Percentiles rank a stretch among this genome's conserved stretches.
Evolutionary conservation across 2,329 filamentous ascomycete genomes (phyloP).

Genomic region (Cladophialophora psammophila): DNA sequence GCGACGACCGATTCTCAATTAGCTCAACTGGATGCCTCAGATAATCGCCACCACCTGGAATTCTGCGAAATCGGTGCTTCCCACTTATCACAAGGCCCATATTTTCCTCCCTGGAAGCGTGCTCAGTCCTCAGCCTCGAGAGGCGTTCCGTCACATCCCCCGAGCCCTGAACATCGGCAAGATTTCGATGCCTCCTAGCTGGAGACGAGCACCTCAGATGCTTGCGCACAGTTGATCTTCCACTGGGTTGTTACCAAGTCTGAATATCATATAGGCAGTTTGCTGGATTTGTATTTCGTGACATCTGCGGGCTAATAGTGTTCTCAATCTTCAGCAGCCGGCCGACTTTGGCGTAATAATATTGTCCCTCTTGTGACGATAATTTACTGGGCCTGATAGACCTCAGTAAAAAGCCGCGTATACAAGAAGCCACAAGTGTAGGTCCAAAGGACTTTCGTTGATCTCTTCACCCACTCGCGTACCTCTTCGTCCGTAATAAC

Average conservation of each 20-base stretch:
- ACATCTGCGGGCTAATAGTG: too few species aligned
- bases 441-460: too few species aligned
- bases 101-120: not conserved
- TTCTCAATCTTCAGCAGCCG: too few species aligned
- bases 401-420: too few species aligned
- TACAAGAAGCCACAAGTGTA: too few species aligned
- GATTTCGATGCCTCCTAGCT: not conserved
- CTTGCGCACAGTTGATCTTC: constrained; percentile 10
- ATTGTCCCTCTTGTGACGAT: too few species aligned
- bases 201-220: not conserved
- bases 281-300: constrained; percentile 10
- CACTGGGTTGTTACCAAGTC: constrained; percentile 10
- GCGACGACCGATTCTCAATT: constrained; percentile 15
- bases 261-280: constrained; percentile 11
- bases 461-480: too few species aligned
- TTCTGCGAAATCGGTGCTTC: constrained; percentile 1
- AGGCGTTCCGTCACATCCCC: constrained; percentile 10
- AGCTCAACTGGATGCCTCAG: constrained; percentile 13
- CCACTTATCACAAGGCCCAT: not conserved
- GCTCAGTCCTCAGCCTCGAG: not conserved
- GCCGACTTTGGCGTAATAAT: too few species aligned
- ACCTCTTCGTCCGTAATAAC: too few species aligned
- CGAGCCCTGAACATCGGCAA: constrained; percentile 8
- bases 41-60: constrained; percentile 12
- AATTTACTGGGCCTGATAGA: too few species aligned